phyloP scores from a whole-genome alignment of 495 filamentous ascomycete genomes.

The Aspergillus affinis region DNA sequence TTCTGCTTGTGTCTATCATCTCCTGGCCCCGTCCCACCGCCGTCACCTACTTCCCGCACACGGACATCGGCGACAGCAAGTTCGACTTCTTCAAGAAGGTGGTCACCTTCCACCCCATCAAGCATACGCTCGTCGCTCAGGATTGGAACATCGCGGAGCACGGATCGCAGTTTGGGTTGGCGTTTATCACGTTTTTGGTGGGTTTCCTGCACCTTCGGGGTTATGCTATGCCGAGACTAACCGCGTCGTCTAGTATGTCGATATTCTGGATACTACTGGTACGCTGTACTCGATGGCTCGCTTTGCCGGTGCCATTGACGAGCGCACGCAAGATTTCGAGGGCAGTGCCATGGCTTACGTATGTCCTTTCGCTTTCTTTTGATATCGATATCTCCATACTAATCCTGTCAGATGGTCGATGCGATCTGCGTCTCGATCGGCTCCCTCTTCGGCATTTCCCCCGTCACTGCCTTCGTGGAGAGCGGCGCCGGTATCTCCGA shows the following conservation, averaged over 20 bases:
- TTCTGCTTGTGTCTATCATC: constrained; percentile 78
- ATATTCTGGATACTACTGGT: constrained; percentile 76
- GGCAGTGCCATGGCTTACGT: constrained; percentile 72
- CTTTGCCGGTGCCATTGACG: constrained; percentile 72
- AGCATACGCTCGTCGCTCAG: constrained; percentile 61
- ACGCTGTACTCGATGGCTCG: constrained; percentile 83
- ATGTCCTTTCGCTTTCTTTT: background rate
- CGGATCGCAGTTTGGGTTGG: constrained; percentile 70
- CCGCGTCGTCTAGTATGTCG: constrained; percentile 63
- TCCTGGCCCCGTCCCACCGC: constrained; percentile 74
- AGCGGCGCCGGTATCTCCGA: constrained; percentile 83
- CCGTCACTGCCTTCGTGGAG: constrained; percentile 81
- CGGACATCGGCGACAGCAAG: constrained; percentile 55
- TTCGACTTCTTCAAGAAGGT: constrained; percentile 87
- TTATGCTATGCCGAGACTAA: constrained; percentile 4
- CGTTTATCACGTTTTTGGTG: constrained; percentile 70
- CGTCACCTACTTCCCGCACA: constrained; percentile 78
- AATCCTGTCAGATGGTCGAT: constrained; percentile 56
- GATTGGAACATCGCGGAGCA: constrained; percentile 65
- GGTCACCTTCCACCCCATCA: constrained; percentile 74
- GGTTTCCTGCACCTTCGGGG: background rate
- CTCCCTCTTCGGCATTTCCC: constrained; percentile 68
- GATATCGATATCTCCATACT: background rate
- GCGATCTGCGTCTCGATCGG: constrained; percentile 76
- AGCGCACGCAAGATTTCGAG: constrained; percentile 74